Base-by-base conservation (phyloP, 2,329 filamentous ascomycete genomes). In the Polytolypa hystricis region DNA sequence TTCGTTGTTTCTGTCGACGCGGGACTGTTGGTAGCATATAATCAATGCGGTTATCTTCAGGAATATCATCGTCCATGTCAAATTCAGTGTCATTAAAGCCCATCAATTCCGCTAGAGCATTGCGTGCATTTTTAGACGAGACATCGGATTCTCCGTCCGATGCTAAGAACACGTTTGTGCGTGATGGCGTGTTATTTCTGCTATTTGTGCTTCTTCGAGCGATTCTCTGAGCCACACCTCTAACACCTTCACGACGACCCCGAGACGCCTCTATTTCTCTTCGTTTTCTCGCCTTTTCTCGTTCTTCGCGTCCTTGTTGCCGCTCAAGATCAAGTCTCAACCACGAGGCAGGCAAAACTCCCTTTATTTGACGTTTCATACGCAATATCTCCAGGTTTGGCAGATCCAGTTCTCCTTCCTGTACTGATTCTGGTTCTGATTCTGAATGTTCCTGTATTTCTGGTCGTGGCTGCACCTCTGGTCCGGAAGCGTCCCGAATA, bases 321-420 rank as follows among this genome's bases (percentile, higher is more conserved):
- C 52, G 52, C 39, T 57, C 55, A 32, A 54, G 52, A 43, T 66
- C 55, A 32, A 67, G 50, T 35, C 61, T 55, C 16, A 64, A 42
- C 60, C 62, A 69, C 16, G 66, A 69, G 4, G 66, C 66, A 12
- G 66, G 66, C 16, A 70, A 52, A 16, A 69, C 66, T 17, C 66
- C 66, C 40, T 62, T 61, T 9, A 66, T 67, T 34, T 47, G 58
- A 18, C 62, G 60, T 32, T 61, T 56, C 9, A 61, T 44, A 17
- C 42, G 46, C 41, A 53, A 50, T 8, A 66, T 47, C 33, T 52
- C 48, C 6, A 47, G 43, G 18, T 45, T 37, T 37, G 47, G 42
- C 15, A 28, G 11, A 28, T 50, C 43, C 3, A 32, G 26, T 6
- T 20, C 20, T 32, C 39, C 34, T 7, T 38, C 41, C 14, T 29